A percentile compares a stretch with the other conserved stretches of the same genome.
phyloP scores from a whole-genome alignment of 768 basidiomycete genomes.

The Suillus lakei region DNA sequence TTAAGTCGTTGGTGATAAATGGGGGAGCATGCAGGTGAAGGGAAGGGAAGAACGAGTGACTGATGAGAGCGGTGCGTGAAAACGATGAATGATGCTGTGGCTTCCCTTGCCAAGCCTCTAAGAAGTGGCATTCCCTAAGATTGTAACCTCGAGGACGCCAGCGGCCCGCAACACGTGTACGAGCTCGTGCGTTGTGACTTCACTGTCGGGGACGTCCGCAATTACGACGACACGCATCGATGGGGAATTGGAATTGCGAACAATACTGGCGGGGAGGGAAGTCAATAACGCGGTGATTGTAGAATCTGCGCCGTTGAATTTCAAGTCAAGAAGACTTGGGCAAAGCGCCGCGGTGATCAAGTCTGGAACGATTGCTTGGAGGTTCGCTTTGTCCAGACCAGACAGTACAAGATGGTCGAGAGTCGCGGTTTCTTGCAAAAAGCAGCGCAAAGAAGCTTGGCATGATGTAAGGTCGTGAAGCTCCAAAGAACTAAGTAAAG shows the following conservation, averaged over 20 bases:
- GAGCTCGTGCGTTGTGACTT: not conserved
- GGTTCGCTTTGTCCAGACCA: not conserved
- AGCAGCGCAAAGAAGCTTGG: conserved; percentile 8
- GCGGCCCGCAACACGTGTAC: not conserved
- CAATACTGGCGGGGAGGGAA: not conserved
- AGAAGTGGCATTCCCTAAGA: not conserved
- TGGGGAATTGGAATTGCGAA: not conserved
- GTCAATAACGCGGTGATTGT: not conserved
- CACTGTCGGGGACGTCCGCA: not conserved
- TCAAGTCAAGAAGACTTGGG: not conserved
- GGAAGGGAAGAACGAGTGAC: conserved; percentile 2
- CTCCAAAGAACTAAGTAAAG: conserved; percentile 8
- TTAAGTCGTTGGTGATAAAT: not conserved
- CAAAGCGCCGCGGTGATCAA: not conserved
- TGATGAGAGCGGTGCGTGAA: not conserved
- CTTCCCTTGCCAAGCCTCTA: conserved; percentile 1
- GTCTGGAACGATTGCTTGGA: not conserved
- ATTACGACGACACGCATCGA: not conserved
- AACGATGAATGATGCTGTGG: not conserved
- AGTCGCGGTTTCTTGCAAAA: conserved; percentile 5
- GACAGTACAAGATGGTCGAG: conserved; percentile 6
- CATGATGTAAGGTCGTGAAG: conserved; percentile 10
- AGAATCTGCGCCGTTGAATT: not conserved
- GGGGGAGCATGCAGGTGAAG: not conserved
- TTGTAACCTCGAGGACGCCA: not conserved